These are phyloP conservation scores for Poronia punctata DNA, from an alignment of 495 filamentous ascomycete species.

Conservation along the genomic window DNA sequence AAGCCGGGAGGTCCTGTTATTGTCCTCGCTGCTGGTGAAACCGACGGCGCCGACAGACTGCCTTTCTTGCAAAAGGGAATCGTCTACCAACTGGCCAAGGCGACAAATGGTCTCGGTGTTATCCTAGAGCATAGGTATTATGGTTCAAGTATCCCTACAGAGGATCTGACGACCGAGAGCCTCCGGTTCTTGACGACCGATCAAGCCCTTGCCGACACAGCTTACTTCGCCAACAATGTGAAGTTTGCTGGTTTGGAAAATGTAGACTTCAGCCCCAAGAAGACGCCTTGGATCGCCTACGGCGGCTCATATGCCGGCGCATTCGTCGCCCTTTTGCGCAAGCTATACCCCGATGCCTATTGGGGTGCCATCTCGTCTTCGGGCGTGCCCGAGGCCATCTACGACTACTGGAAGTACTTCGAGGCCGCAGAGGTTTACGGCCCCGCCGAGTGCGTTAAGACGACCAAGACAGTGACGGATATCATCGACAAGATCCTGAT, in stretches of 20 bases:
- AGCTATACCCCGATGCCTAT: constrained; percentile 61
- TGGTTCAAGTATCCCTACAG: constrained; percentile 52
- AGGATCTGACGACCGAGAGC: constrained; percentile 54
- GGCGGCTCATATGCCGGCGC: constrained; percentile 71
- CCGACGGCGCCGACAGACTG: constrained; percentile 46
- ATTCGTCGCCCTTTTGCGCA: constrained; percentile 63
- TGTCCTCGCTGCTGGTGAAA: constrained; percentile 62
- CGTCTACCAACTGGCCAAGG: constrained; percentile 51
- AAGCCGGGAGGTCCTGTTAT: constrained; percentile 65
- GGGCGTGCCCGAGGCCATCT: constrained; percentile 63
- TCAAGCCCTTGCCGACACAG: constrained; percentile 65
- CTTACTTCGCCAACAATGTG: constrained; percentile 62
- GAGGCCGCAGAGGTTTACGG: constrained; percentile 54
- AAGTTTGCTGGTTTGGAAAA: constrained; percentile 59
- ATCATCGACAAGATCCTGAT: constrained; percentile 62
- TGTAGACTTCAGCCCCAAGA: constrained; percentile 48
- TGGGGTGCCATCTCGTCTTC: constrained; percentile 65
- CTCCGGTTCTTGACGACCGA: constrained; percentile 70
- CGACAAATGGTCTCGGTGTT: constrained; percentile 62
- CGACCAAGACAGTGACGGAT: constrained; percentile 50
- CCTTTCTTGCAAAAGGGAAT: constrained; percentile 66
- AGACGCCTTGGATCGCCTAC: constrained; percentile 60
- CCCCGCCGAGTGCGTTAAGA: constrained; percentile 44
- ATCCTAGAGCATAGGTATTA: constrained; percentile 75
- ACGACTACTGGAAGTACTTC: constrained; percentile 66